A percentile compares a stretch with the other conserved stretches of the same genome.
Evolutionary conservation across 2,329 filamentous ascomycete species (phyloP).

Genomic region (Apiospora arundinis): DNA sequence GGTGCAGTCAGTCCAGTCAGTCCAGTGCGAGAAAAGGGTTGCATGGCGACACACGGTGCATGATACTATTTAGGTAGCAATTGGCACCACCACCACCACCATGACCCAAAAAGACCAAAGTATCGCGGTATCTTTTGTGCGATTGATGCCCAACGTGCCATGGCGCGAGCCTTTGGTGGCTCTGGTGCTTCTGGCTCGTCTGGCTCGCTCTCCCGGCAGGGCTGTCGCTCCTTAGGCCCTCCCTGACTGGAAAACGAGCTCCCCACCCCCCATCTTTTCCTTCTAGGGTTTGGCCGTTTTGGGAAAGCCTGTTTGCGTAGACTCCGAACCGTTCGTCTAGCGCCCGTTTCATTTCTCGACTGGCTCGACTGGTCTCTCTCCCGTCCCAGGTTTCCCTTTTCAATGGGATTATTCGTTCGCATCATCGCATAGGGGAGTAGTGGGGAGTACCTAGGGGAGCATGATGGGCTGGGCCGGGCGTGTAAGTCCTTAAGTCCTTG

Average conservation of each 20-base stretch:
- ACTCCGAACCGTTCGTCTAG: slow-evolving; percentile 21
- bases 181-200: not conserved
- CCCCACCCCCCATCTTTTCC: slow-evolving; percentile 13
- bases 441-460: too few relatives aligned
- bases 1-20: too few relatives aligned
- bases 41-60: slow-evolving; percentile 25
- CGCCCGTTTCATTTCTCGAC: slow-evolving; percentile 18
- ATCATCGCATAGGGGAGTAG: not conserved
- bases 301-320: slow-evolving; percentile 14
- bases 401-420: not conserved
- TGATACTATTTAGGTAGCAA: slow-evolving; percentile 21
- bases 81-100: not conserved
- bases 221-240: slow-evolving; percentile 15
- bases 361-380: not conserved
- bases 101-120: not conserved
- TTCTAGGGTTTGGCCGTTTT: slow-evolving; percentile 14
- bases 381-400: slow-evolving; percentile 1
- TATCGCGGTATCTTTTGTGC: slow-evolving; percentile 15
- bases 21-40: slow-evolving; percentile 22
- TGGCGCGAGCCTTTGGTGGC: not conserved
- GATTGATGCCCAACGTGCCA: slow-evolving; percentile 20
- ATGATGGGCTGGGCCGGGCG: slow-evolving; percentile 8
- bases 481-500: not conserved
- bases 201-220: slow-evolving; percentile 13
- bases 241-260: slow-evolving; percentile 13